These are phyloP conservation scores for Monosporascus cannonballus DNA, from an alignment of 2,329 filamentous ascomycete species.

Conservation along the genomic window DNA sequence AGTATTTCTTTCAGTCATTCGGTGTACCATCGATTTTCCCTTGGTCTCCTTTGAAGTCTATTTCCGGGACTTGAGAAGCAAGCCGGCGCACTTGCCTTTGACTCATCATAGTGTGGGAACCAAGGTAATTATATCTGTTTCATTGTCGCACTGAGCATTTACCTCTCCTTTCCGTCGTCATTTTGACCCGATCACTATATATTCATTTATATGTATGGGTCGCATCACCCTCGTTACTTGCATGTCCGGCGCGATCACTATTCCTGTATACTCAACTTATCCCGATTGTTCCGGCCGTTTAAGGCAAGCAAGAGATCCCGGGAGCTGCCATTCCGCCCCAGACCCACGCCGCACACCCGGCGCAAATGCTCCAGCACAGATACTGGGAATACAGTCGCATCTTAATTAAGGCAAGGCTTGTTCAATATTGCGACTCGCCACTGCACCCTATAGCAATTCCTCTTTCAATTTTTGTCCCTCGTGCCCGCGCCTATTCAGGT, in stretches of 20 bases:
- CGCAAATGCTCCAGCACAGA: not conserved
- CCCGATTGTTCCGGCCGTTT: not conserved
- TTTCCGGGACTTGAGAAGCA: slow-evolving; percentile 5
- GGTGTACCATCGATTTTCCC: not conserved
- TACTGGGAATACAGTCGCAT: too few relatives aligned
- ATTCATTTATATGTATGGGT: too few relatives aligned
- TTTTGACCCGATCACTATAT: not conserved
- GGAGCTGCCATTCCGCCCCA: not conserved
- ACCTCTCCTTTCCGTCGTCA: too few relatives aligned
- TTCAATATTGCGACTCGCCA: too few relatives aligned
- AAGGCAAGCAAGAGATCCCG: not conserved
- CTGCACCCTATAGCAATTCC: too few relatives aligned
- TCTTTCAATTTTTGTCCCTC: too few relatives aligned
- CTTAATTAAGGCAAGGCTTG: too few relatives aligned
- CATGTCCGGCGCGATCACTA: not conserved
- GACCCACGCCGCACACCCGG: slow-evolving; percentile 5
- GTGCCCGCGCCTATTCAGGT: too few relatives aligned
- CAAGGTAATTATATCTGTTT: not conserved
- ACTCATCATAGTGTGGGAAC: not conserved
- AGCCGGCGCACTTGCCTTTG: slow-evolving; percentile 3
- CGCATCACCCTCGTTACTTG: not conserved
- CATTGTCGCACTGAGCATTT: not conserved
- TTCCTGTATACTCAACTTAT: not conserved
- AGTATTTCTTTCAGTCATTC: not conserved
- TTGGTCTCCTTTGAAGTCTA: slow-evolving; percentile 1